Percentiles rank a stretch among this genome's conserved stretches.
These are phyloP conservation scores for Bipolaris cookei DNA, from an alignment of 2,329 filamentous ascomycete genomes.

Conservation along the genomic window DNA sequence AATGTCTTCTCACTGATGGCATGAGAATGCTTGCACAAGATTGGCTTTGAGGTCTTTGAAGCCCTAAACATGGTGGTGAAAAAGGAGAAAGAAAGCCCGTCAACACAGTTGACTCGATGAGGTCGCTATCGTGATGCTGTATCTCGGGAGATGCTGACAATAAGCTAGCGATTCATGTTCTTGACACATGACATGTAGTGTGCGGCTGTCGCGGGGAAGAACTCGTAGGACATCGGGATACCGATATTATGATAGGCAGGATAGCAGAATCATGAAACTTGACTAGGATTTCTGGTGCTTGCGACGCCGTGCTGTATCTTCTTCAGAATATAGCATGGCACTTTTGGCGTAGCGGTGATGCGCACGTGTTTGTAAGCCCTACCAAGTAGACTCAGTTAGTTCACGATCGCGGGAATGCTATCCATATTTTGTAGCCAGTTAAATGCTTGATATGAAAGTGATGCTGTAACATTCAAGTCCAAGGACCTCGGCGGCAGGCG, in stretches of 20 bases:
- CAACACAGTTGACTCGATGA: too few species aligned
- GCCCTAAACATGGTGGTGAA: slow-evolving; percentile 1
- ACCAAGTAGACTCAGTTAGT: slow-evolving; percentile 5
- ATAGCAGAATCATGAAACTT: too few species aligned
- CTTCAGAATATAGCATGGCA: neutral
- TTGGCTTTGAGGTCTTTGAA: slow-evolving; percentile 8
- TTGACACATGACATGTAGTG: too few species aligned
- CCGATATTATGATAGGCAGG: too few species aligned
- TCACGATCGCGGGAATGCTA: slow-evolving; percentile 11
- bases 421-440: slow-evolving; percentile 18
- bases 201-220: too few species aligned
- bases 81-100: slow-evolving; percentile 1
- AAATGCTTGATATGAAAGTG: neutral
- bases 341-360: neutral
- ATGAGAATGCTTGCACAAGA: neutral
- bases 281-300: too few species aligned
- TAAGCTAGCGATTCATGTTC: too few species aligned
- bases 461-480: too few species aligned
- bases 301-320: neutral
- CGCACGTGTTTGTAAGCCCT: slow-evolving; percentile 2
- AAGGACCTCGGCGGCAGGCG: neutral
- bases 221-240: too few species aligned
- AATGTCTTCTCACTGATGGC: slow-evolving; percentile 3
- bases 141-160: too few species aligned
- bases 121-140: too few species aligned